A percentile compares a stretch with the other conserved stretches of the same genome.
These are phyloP conservation scores for Quercus aquifolioides DNA, from an alignment of 306 rosid species.

Conservation along the genomic window DNA sequence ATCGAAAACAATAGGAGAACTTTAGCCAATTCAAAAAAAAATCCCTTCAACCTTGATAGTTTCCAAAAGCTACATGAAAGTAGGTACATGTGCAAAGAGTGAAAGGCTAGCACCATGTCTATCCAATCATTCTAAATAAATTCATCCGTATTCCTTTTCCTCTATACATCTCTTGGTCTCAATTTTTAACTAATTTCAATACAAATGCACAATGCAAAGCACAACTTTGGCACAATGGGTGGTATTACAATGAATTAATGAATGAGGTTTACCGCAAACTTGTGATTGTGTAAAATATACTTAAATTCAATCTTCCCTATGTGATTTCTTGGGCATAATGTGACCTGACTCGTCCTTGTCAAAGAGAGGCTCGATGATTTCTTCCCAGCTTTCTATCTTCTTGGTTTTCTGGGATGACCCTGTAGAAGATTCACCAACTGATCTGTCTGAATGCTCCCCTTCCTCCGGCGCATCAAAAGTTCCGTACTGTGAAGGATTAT, in stretches of 20 bases:
- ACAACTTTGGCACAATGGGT: slow-evolving; percentile 4
- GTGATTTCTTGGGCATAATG: slow-evolving; percentile 40
- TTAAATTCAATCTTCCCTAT: slow-evolving; percentile 18
- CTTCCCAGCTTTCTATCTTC: slow-evolving; percentile 55
- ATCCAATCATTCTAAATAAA: not conserved
- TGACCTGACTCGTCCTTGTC: slow-evolving; percentile 56
- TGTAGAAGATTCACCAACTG: slow-evolving; percentile 47
- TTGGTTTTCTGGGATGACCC: slow-evolving; percentile 41
- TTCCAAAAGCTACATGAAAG: too few species aligned
- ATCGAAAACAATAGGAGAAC: too few species aligned
- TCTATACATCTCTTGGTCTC: not conserved
- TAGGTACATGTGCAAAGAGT: not conserved
- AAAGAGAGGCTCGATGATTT: slow-evolving; percentile 48
- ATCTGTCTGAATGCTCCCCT: slow-evolving; percentile 37
- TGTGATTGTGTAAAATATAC: not conserved
- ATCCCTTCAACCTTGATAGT: too few species aligned
- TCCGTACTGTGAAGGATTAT: slow-evolving; percentile 62
- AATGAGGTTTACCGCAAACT: slow-evolving; percentile 3
- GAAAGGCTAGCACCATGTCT: not conserved
- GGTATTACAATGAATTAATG: slow-evolving; percentile 33
- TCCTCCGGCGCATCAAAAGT: slow-evolving; percentile 58
- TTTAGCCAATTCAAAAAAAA: too few species aligned
- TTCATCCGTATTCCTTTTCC: not conserved
- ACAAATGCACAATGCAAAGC: not conserved
- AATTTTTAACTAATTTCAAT: not conserved